A percentile compares a stretch with the other conserved stretches of the same genome.
Evolutionary conservation across 768 basidiomycete genomes (phyloP).

Genomic region (Amanita brunnescens): DNA sequence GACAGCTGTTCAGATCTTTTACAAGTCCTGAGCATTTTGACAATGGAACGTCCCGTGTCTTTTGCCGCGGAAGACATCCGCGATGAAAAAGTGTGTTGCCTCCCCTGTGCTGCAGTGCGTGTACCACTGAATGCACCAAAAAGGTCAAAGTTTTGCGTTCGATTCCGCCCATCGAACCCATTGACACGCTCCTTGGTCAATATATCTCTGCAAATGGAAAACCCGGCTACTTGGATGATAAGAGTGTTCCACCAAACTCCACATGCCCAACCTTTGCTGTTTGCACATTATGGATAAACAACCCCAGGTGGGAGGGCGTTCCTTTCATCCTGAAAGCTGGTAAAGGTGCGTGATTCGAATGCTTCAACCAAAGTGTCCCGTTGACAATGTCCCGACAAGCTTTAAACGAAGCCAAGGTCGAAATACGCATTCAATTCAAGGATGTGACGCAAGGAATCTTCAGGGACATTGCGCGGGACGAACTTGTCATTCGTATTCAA

Average conservation of each 20-base stretch:
- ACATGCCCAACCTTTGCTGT: slow-evolving; percentile 94
- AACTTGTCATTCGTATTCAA: slow-evolving; percentile 95
- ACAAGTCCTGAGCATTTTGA: slow-evolving; percentile 89
- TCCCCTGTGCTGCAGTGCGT: not conserved
- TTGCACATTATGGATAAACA: slow-evolving; percentile 84
- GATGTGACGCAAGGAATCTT: slow-evolving; percentile 97
- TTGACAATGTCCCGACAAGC: slow-evolving; percentile 35
- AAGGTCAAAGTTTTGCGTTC: slow-evolving; percentile 94
- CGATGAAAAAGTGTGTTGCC: slow-evolving; percentile 78
- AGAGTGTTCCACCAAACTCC: slow-evolving; percentile 87
- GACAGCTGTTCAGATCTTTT: slow-evolving; percentile 57
- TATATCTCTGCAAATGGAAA: slow-evolving; percentile 85
- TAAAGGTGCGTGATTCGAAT: slow-evolving; percentile 55
- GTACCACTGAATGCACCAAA: slow-evolving; percentile 1
- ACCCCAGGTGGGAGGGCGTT: slow-evolving; percentile 97
- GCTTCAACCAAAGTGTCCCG: not conserved
- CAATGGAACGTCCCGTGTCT: slow-evolving; percentile 98
- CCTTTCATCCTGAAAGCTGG: slow-evolving; percentile 98
- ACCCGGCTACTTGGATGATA: slow-evolving; percentile 98
- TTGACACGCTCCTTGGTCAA: slow-evolving; percentile 88
- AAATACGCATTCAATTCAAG: slow-evolving; percentile 96
- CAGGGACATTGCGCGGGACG: slow-evolving; percentile 92
- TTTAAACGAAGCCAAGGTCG: slow-evolving; percentile 96
- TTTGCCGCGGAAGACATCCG: slow-evolving; percentile 97
- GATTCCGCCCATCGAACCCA: slow-evolving; percentile 71